Evolutionary conservation across 176 grass and related monocot genomes (phyloP).

Genomic region (Hsuehochloa calcarea): DNA sequence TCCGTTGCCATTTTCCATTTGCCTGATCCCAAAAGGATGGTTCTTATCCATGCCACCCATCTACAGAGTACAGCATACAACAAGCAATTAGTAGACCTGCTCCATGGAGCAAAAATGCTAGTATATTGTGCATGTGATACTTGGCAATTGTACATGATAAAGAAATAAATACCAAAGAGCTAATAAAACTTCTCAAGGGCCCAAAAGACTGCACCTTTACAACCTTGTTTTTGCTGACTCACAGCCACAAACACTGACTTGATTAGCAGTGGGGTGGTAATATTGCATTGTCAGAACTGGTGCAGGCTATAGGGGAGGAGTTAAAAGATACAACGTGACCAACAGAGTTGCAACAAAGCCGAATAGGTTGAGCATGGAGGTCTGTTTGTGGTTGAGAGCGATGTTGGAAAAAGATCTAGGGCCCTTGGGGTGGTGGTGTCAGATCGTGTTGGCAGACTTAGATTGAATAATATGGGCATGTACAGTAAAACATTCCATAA

Average conservation of each 20-base stretch:
- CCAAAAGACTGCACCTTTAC: not conserved
- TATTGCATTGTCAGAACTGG: not conserved
- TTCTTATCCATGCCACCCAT: slow-evolving; percentile 71
- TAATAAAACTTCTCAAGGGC: not conserved
- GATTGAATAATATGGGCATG: not conserved
- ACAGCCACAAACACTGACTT: not conserved
- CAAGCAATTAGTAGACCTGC: slow-evolving; percentile 7
- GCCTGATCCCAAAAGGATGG: slow-evolving; percentile 62
- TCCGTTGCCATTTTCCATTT: slow-evolving; percentile 78
- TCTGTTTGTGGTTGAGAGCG: not conserved
- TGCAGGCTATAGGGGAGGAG: not conserved
- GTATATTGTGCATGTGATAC: not conserved
- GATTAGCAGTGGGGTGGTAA: not conserved
- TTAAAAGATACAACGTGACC: not conserved
- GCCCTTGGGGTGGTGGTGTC: not conserved
- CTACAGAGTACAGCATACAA: slow-evolving; percentile 47
- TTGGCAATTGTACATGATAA: slow-evolving; percentile 4
- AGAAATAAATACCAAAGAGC: slow-evolving; percentile 11
- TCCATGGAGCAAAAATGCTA: slow-evolving; percentile 1
- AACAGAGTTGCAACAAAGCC: not conserved
- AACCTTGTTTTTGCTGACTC: not conserved
- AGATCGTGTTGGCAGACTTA: not conserved
- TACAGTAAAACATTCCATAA: not conserved
- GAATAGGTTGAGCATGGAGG: not conserved
- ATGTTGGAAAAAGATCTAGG: slow-evolving; percentile 13